Conservation (phyloP, 1,284 basidiomycete species). For the Trichosporon ovoides region DNA sequence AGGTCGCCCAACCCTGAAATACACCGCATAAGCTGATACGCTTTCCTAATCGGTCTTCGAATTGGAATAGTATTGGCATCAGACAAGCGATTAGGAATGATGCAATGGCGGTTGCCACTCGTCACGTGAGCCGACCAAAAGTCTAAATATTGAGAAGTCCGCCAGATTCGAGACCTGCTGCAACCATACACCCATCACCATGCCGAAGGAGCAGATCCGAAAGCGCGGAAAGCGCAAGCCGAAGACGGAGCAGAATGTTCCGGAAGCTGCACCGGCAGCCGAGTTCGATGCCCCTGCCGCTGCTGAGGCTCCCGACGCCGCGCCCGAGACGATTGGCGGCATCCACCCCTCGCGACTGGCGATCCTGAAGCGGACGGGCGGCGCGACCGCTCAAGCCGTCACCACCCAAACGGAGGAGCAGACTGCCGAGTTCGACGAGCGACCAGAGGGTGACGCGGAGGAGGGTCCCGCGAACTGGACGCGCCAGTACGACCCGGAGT, state of each 20-base stretch:
- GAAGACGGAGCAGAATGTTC: slow-evolving; percentile 29
- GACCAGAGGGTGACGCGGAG: slow-evolving; percentile 12
- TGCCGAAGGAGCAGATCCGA: slow-evolving; percentile 48
- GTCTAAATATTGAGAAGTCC: slow-evolving; percentile 5
- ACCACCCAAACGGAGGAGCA: slow-evolving; percentile 5
- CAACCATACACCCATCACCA: slow-evolving; percentile 19
- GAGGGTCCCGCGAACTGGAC: slow-evolving; percentile 30
- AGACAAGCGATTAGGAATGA: too few relatives aligned
- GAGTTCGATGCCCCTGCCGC: neutral
- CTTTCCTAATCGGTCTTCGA: too few relatives aligned
- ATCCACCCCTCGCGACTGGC: slow-evolving; percentile 42
- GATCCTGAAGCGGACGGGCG: slow-evolving; percentile 27
- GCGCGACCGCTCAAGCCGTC: slow-evolving; percentile 4
- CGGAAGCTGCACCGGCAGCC: neutral
- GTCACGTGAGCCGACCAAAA: neutral
- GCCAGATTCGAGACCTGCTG: neutral
- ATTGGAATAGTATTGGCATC: too few relatives aligned
- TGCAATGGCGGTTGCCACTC: too few relatives aligned
- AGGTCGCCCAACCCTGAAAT: slow-evolving; percentile 1
- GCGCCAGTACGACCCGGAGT: slow-evolving; percentile 56
- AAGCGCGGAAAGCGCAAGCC: slow-evolving; percentile 48
- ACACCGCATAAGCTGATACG: neutral
- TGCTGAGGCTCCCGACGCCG: slow-evolving; percentile 4
- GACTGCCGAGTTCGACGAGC: slow-evolving; percentile 1
- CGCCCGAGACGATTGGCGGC: slow-evolving; percentile 19